These are phyloP conservation scores for Manihot esculenta DNA, from an alignment of 441 rosid species.

Conservation along the genomic window DNA sequence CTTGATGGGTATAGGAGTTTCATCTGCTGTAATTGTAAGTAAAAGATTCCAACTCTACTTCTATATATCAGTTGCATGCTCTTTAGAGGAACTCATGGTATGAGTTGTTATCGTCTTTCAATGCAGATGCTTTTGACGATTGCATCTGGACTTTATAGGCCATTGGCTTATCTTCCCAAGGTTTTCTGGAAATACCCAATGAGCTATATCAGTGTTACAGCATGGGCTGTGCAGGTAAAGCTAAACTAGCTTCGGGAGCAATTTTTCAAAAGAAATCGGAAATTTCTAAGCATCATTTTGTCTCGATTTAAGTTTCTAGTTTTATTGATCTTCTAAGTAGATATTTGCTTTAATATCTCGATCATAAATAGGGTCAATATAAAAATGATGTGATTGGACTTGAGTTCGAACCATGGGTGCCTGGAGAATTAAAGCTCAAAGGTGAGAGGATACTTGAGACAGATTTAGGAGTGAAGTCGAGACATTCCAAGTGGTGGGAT, in stretches of 20 bases:
- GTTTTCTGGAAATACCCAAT: constrained; percentile 20
- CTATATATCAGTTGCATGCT: neutral
- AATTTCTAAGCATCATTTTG: too few species aligned
- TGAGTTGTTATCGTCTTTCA: neutral
- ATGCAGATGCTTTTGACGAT: constrained; percentile 18
- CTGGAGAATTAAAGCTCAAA: constrained; percentile 51
- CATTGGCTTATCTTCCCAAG: constrained; percentile 46
- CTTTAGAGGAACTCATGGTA: neutral
- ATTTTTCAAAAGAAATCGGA: too few species aligned
- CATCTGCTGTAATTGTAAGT: constrained; percentile 65
- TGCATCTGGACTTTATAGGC: constrained; percentile 67
- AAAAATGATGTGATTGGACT: constrained; percentile 18
- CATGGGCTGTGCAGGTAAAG: constrained; percentile 24
- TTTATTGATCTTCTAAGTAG: neutral
- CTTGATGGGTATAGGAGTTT: constrained; percentile 62
- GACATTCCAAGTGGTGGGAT: constrained; percentile 88
- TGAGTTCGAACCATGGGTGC: constrained; percentile 31
- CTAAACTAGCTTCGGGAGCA: too few species aligned
- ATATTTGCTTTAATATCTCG: too few species aligned
- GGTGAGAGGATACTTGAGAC: constrained; percentile 55
- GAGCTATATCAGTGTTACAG: constrained; percentile 12
- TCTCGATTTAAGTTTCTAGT: too few species aligned
- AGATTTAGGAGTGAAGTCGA: constrained; percentile 41
- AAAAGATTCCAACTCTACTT: neutral
- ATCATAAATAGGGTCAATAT: constrained; percentile 6